Evolutionary conservation across 305 asterid species (phyloP), one percentile per base, ranked within the genome.

Genomic region (Vinca major): DNA sequence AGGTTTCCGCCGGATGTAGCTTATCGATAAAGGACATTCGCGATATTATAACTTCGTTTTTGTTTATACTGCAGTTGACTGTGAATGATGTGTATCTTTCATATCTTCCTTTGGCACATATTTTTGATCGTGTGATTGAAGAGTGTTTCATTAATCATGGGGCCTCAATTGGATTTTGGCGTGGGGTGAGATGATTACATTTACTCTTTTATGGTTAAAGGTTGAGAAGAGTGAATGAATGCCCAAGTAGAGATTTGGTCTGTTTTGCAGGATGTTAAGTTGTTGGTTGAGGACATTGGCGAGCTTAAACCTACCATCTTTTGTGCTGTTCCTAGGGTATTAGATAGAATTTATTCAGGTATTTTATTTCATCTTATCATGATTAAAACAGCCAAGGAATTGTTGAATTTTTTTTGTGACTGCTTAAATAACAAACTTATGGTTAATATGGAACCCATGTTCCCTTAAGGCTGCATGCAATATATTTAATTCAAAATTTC

Each of bases 151-250:
- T 92, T 74, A 75, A 81, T 71, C 88, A 85, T 69, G 98, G 97
- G 64, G 97, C 88, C 51, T 84, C 98, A 69, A 90, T 92, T 77
- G 98, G 98, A 80, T 92, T 92, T 82, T 92, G 98, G 98, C 96
- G 96, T 54, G 96, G 99, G 95, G 99, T 93, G 81, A 78, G 87
- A 69, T 74, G 68, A 16, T 67, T 43, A 47, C 33, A 3, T 43
- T 45, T 7, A 41, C 57, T 69, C 62, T 50, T 67, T 67, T 83
- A 63, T 67, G 47, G 67, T 65, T 58, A 36, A 52, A 52, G 48
- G 56, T 51, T 16, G 41, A 45, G 60, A 76, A 73, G 40, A 49
- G 40, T 64, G 21, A 54, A 45, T 13, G 33, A 50, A 44, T 45
- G 21, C 43, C 67, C 48, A 14, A 21, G 4, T 53, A 40, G 55